Evolutionary conservation across 768 basidiomycete genomes (phyloP), one percentile per base, ranked within the genome.

Genomic region (Neoboletus brunneissimus): DNA sequence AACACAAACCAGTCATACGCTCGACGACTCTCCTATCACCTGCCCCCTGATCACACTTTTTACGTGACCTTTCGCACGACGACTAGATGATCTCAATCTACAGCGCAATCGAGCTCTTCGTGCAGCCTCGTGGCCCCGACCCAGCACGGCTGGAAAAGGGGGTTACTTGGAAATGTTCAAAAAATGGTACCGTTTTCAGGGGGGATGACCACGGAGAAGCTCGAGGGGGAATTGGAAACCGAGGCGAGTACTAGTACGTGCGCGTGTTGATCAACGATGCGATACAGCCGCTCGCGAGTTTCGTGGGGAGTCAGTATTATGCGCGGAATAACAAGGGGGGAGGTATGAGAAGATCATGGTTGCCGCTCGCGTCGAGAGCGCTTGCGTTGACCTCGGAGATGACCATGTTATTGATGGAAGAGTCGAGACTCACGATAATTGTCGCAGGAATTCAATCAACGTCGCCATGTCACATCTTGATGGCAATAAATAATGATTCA

Each of bases 11-110:
- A 94, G 94, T 70, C 71, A 70, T 11, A 93, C 91, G 0, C 78
- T 94, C 29, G 85, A 88, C 65, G 63, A 75, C 0, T 77, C 79
- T 5, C 81, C 83, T 0, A 62, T 62, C 0, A 62, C 62, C 13
- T 94, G 74, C 91, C 91, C 0, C 77, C 89, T 13, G 64, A 84
- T 56, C 80, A 81, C 56, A 75, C 76, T 6, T 64, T 91, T 44
- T 91, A 89, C 63, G 84, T 81, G 91, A 94, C 72, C 93, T 94
- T 69, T 83, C 88, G 9, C 91, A 94, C 67, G 91, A 94, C 66
- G 88, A 91, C 69, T 73, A 86, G 65, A 88, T 94, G 82, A 76
- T 88, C 47, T 83, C 89, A 23, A 85, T 92, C 53, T 87, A 83
- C 57, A 62, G 77, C 67, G 70, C 89, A 65, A 50, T 82, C 76